Evolutionary conservation across 805 yeast genomes (phyloP), one percentile per base, ranked within the genome.

Genomic region (Suhomyces vadensis): DNA sequence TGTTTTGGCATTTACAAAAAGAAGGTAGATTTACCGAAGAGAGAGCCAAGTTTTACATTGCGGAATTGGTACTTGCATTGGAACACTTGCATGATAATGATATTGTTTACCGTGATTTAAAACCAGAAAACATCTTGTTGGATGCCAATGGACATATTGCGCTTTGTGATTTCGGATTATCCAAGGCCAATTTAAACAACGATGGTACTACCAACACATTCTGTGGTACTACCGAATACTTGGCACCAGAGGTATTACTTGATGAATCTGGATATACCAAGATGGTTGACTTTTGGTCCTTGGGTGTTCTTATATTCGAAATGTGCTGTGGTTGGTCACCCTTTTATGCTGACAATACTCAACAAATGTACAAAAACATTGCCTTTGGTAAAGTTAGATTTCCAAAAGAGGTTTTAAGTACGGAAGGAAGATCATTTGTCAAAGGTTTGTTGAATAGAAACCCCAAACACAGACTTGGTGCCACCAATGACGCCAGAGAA

Each of bases 311-410:
- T 46, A 90, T 94, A 37, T 94, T 94, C 67, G 99, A 94, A 71
- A 94, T 94, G 99, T 91, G 98, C 67, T 94, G 98, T 71, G 99
- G 99, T 41, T 94, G 98, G 99, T 87, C 96, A 4, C 99, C 99
- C 43, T 94, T 94, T 65, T 94, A 89, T 60, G 99, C 98, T 21
- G 97, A 92, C 51, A 92, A 89, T 65, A 90, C 96, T 40, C 98
- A 94, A 71, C 97, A 94, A 67, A 94, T 94, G 99, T 94, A 94
- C 71, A 94, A 92, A 71, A 94, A 94, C 69, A 94, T 94, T 71
- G 99, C 98, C 4, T 94, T 90, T 68, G 99, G 99, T 50, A 94
- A 92, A 65, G 98, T 94, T 36, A 79, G 96, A 59, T 94, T 94
- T 67, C 99, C 99, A 39, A 89, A 92, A 64, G 99, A 94, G 62